Evolutionary conservation across 495 filamentous ascomycete genomes (phyloP).

Genomic region (Immersiella caudata): DNA sequence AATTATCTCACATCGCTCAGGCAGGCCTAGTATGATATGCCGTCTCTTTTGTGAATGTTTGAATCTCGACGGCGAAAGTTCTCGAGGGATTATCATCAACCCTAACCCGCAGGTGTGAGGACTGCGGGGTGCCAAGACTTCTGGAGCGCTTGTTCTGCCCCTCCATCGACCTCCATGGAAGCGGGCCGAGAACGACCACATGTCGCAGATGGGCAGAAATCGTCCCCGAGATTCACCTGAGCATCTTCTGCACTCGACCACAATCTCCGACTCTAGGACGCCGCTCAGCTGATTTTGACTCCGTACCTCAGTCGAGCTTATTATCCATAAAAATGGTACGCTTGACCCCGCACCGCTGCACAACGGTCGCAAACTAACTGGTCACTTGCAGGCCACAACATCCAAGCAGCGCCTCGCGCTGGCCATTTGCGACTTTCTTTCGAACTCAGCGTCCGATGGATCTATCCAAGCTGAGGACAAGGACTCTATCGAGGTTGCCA

Average conservation of each 20-base stretch:
- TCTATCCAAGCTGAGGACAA: constrained; percentile 83
- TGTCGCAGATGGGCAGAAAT: constrained; percentile 10
- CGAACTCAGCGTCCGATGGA: constrained; percentile 81
- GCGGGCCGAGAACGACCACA: background rate
- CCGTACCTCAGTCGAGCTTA: background rate
- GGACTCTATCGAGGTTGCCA: constrained; percentile 89
- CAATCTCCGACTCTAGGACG: background rate
- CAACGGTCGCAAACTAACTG: constrained; percentile 5
- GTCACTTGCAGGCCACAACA: constrained; percentile 48
- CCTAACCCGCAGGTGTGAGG: background rate
- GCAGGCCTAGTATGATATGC: no score
- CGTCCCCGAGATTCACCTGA: background rate
- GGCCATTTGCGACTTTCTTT: constrained; percentile 94
- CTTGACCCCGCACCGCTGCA: background rate
- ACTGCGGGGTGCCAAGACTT: constrained; percentile 6
- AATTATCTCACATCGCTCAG: no score
- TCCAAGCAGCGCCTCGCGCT: constrained; percentile 96
- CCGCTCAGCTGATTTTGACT: background rate
- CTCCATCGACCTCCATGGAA: constrained; percentile 10
- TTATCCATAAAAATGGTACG: constrained; percentile 11
- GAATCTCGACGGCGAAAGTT: no score
- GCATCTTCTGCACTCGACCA: background rate
- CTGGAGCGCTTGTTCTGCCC: background rate
- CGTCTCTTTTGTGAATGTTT: no score
- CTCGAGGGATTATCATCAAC: no score